phyloP scores from a whole-genome alignment of 495 filamentous ascomycete species.

The Penicillium coprophilum region DNA sequence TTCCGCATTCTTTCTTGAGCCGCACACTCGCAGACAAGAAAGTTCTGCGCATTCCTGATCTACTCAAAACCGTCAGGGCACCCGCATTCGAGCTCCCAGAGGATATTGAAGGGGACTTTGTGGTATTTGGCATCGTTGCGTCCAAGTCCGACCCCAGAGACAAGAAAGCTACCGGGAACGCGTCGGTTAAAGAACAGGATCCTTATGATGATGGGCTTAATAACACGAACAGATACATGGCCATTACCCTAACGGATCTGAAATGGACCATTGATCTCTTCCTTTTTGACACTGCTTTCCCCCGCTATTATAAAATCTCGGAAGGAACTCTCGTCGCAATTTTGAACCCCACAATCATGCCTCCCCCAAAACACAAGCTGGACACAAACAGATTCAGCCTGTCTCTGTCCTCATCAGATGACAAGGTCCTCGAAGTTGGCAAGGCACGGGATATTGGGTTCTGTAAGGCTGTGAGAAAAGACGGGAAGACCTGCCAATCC shows the following conservation, averaged over 20 bases:
- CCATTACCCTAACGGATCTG: constrained; percentile 79
- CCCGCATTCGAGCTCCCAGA: constrained; percentile 88
- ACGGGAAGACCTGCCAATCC: constrained; percentile 72
- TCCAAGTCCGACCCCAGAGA: constrained; percentile 78
- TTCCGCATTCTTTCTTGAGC: constrained; percentile 75
- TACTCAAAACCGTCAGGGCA: constrained; percentile 75
- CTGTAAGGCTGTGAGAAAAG: constrained; percentile 80
- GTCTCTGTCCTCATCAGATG: constrained; percentile 75
- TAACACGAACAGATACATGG: constrained; percentile 82
- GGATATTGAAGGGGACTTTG: constrained; percentile 79
- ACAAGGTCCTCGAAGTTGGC: constrained; percentile 88
- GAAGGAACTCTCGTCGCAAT: constrained; percentile 87
- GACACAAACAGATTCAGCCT: constrained; percentile 83
- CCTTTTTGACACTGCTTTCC: constrained; percentile 88
- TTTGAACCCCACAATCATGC: constrained; percentile 89
- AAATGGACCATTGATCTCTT: constrained; percentile 90
- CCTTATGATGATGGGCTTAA: constrained; percentile 57
- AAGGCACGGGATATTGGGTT: constrained; percentile 81
- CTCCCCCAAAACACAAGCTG: constrained; percentile 67
- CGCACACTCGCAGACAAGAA: constrained; percentile 75
- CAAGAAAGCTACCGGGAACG: constrained; percentile 56
- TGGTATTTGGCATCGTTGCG: constrained; percentile 83
- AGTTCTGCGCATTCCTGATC: constrained; percentile 73
- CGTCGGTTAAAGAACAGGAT: constrained; percentile 40
- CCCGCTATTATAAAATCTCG: constrained; percentile 84